Evolutionary conservation across 1,284 basidiomycete species (phyloP).

Genomic region (Leccinum pachyderme): DNA sequence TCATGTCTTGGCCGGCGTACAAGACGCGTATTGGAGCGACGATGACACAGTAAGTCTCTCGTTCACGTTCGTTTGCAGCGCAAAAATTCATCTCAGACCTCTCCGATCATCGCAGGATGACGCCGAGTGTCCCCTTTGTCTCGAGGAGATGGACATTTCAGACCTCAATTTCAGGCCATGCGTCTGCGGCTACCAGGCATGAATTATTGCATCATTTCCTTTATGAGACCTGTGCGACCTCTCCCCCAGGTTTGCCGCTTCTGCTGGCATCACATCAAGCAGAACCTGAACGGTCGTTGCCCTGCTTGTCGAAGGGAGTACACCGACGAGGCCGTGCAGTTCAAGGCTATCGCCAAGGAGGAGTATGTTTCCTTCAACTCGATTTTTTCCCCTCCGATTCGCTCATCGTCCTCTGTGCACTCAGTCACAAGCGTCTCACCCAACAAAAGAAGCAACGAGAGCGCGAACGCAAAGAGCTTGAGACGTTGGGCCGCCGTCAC

Average conservation of each 20-base stretch:
- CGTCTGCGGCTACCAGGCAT: constrained; percentile 96
- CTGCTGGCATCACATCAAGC: constrained; percentile 98
- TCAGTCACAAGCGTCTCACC: constrained; percentile 86
- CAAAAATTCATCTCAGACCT: constrained; percentile 12
- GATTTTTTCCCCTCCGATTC: background rate
- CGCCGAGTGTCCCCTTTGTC: constrained; percentile 96
- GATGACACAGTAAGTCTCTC: constrained; percentile 69
- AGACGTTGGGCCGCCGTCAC: constrained; percentile 82
- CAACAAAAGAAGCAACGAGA: constrained; percentile 96
- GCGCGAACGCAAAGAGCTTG: constrained; percentile 94
- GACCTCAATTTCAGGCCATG: constrained; percentile 99
- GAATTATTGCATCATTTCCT: constrained; percentile 19
- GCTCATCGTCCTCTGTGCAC: constrained; percentile 10
- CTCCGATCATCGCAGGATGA: constrained; percentile 69
- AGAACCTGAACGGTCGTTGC: constrained; percentile 94
- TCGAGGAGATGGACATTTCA: constrained; percentile 98
- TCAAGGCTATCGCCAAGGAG: constrained; percentile 93
- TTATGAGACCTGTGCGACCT: constrained; percentile 16
- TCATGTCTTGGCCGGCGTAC: constrained; percentile 82
- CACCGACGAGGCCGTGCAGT: constrained; percentile 90
- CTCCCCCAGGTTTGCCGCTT: constrained; percentile 90
- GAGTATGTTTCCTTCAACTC: constrained; percentile 64
- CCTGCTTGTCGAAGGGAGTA: constrained; percentile 96
- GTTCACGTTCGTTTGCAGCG: constrained; percentile 1
- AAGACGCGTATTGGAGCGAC: constrained; percentile 98